Evolutionary conservation across 345 rosid species (phyloP).

Genomic region (Syzygium aromaticum): DNA sequence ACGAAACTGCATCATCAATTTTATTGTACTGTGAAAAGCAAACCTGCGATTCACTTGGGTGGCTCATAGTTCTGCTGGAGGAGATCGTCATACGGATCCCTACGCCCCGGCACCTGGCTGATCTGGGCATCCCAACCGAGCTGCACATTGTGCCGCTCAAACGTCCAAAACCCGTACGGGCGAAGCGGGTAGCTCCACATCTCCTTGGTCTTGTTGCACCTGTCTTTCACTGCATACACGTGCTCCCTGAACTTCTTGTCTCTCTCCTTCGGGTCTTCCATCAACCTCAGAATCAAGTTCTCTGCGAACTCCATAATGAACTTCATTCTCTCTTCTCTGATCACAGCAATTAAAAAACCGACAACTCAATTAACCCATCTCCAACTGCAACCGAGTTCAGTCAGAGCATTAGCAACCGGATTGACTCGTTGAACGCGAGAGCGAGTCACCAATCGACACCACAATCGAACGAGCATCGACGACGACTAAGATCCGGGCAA

Average conservation of each 20-base stretch:
- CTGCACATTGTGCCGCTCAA: slow-evolving; percentile 91
- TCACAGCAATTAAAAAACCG: not conserved
- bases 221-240: slow-evolving; percentile 55
- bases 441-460: not conserved
- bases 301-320: slow-evolving; percentile 96
- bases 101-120: slow-evolving; percentile 87
- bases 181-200: slow-evolving; percentile 96
- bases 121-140: slow-evolving; percentile 94
- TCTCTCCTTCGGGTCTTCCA: slow-evolving; percentile 97
- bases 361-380: not conserved
- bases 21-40: not conserved
- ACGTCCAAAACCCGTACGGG: slow-evolving; percentile 96
- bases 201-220: slow-evolving; percentile 86
- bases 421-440: not conserved
- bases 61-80: slow-evolving; percentile 31
- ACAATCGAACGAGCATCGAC: not conserved
- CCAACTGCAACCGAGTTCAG: not conserved
- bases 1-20: not conserved
- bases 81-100: slow-evolving; percentile 95
- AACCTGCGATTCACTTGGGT: slow-evolving; percentile 20
- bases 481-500: not conserved
- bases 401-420: not conserved
- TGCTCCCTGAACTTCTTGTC: slow-evolving; percentile 75
- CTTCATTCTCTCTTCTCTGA: slow-evolving; percentile 32
- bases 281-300: slow-evolving; percentile 70